Conservation (phyloP, 192 early-diverging fungal species). For the Coemansia sp. region DNA sequence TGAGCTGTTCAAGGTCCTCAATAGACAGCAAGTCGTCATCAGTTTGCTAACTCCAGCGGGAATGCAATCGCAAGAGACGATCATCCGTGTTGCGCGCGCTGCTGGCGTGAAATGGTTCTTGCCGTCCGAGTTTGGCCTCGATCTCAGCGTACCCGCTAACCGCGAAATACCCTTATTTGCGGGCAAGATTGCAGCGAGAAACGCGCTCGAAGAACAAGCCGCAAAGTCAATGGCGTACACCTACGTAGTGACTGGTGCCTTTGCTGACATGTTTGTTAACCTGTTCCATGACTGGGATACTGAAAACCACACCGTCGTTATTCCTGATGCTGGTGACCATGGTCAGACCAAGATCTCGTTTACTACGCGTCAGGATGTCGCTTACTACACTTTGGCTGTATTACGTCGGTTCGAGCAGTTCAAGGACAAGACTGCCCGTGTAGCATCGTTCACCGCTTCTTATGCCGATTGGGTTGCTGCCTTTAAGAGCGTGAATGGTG, state of each 20-base stretch:
- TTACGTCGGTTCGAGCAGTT: conserved; percentile 1
- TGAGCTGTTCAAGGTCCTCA: not conserved
- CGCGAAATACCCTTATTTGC: not conserved
- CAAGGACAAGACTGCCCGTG: not conserved
- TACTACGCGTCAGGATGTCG: not conserved
- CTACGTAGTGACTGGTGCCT: not conserved
- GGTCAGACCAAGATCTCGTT: not conserved
- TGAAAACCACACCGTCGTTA: not conserved
- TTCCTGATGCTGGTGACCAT: conserved; percentile 4
- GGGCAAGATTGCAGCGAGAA: not conserved
- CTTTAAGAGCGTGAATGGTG: not conserved
- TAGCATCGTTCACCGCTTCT: not conserved
- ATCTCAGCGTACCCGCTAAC: not conserved
- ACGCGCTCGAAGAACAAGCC: not conserved
- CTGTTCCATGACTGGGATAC: conserved; percentile 7
- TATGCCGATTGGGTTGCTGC: not conserved
- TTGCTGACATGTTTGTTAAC: conserved; percentile 6
- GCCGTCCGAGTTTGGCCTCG: conserved; percentile 9
- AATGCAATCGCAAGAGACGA: not conserved
- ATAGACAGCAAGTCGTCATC: not conserved
- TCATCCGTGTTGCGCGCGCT: not conserved
- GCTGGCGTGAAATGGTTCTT: not conserved
- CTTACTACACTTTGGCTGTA: not conserved
- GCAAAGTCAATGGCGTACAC: not conserved
- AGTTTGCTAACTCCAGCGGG: not conserved